These are phyloP conservation scores for Thinopyrum elongatum DNA, from an alignment of 176 grass and related monocot genomes.

Conservation along the genomic window DNA sequence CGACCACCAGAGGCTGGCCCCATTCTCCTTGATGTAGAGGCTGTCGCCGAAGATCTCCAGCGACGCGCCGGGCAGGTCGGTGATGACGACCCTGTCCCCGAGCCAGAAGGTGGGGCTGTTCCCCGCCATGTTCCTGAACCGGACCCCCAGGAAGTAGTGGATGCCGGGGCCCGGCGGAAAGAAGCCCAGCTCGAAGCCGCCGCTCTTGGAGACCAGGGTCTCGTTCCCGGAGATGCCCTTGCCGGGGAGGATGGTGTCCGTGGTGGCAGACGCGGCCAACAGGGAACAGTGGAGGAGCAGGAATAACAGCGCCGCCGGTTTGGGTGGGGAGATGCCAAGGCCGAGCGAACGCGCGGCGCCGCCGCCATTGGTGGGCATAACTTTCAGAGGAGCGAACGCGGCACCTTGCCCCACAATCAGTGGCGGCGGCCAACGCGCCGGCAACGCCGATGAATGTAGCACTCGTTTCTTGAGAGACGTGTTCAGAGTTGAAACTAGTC, in stretches of 20 bases:
- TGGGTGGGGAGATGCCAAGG: background rate
- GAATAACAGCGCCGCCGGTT: background rate
- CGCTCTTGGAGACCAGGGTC: slow-evolving; percentile 28
- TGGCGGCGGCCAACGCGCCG: background rate
- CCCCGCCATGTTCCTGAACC: background rate
- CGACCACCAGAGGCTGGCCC: slow-evolving; percentile 14
- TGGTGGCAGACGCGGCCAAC: background rate
- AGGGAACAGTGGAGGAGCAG: background rate
- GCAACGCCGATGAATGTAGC: too few species aligned
- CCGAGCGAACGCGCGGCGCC: background rate
- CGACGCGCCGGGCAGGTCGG: background rate
- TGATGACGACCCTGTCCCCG: slow-evolving; percentile 23
- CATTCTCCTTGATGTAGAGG: slow-evolving; percentile 22
- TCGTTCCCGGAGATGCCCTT: slow-evolving; percentile 13
- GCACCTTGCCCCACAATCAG: background rate
- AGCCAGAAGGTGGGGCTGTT: slow-evolving; percentile 23
- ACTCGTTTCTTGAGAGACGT: too few species aligned
- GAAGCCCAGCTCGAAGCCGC: slow-evolving; percentile 25
- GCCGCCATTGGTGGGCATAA: background rate
- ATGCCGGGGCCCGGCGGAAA: slow-evolving; percentile 3
- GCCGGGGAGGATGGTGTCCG: slow-evolving; percentile 10
- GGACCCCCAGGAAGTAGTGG: slow-evolving; percentile 25
- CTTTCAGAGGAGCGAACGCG: background rate
- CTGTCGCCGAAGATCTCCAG: slow-evolving; percentile 14
- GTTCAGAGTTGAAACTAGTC: too few species aligned